Evolutionary conservation across 495 filamentous ascomycete genomes (phyloP).

Genomic region (Penicillium robsamsonii): DNA sequence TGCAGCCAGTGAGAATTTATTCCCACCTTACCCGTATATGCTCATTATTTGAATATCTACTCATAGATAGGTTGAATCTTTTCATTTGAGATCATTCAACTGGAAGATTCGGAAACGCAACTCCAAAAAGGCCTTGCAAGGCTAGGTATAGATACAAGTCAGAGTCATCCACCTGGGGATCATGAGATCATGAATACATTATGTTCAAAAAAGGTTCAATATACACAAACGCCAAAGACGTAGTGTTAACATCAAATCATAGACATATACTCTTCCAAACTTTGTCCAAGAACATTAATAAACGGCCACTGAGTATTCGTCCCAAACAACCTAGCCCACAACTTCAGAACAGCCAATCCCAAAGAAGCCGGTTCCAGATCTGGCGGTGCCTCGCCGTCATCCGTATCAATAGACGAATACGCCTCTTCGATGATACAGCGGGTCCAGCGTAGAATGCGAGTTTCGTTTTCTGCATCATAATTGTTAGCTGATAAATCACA

Average conservation of each 20-base stretch:
- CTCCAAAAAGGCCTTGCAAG: too few relatives aligned
- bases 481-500: not conserved
- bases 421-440: slow-evolving; percentile 41
- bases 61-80: too few relatives aligned
- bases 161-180: not conserved
- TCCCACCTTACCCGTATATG: too few relatives aligned
- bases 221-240: slow-evolving; percentile 8
- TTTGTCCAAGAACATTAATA: slow-evolving; percentile 40
- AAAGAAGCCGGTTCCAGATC: slow-evolving; percentile 30
- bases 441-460: slow-evolving; percentile 38
- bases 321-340: slow-evolving; percentile 40
- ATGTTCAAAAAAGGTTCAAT: not conserved
- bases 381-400: slow-evolving; percentile 26
- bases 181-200: not conserved
- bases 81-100: too few relatives aligned
- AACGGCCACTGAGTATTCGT: slow-evolving; percentile 43
- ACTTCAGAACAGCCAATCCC: slow-evolving; percentile 33
- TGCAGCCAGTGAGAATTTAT: too few relatives aligned
- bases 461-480: slow-evolving; percentile 34
- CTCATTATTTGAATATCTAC: too few relatives aligned
- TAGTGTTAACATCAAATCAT: slow-evolving; percentile 26
- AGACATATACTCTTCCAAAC: slow-evolving; percentile 34
- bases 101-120: too few relatives aligned
- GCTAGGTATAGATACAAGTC: not conserved
- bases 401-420: slow-evolving; percentile 37